phyloP scores from a whole-genome alignment of 495 filamentous ascomycete genomes.

The Podospora didyma region DNA sequence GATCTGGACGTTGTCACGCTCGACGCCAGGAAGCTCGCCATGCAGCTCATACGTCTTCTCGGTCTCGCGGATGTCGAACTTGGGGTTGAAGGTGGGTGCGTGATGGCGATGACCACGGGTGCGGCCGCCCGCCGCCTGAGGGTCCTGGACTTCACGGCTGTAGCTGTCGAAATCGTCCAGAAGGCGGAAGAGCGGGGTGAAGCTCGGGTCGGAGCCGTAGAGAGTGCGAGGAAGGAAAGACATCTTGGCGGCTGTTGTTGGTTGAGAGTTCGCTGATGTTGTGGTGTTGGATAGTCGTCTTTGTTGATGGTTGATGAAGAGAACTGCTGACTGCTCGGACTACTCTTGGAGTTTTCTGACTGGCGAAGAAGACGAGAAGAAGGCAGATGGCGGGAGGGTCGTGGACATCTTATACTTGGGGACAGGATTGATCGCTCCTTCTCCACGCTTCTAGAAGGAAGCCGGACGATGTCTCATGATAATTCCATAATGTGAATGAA shows the following conservation, averaged over 20 bases:
- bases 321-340: no score
- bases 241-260: slow-evolving; percentile 45
- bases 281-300: no score
- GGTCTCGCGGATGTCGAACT: slow-evolving; percentile 77
- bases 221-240: slow-evolving; percentile 58
- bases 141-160: slow-evolving; percentile 26
- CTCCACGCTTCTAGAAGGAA: background rate
- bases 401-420: background rate
- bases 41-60: slow-evolving; percentile 70
- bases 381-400: background rate
- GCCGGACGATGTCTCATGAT: no score
- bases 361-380: background rate
- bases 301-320: no score
- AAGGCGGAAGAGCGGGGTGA: slow-evolving; percentile 67
- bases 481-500: no score
- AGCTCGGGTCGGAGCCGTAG: slow-evolving; percentile 37
- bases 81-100: slow-evolving; percentile 18
- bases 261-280: background rate
- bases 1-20: slow-evolving; percentile 72
- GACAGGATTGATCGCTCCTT: background rate
- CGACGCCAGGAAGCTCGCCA: slow-evolving; percentile 82
- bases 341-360: no score
- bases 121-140: slow-evolving; percentile 9
- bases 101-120: slow-evolving; percentile 7
- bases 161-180: slow-evolving; percentile 71